These are phyloP conservation scores for Moricandia moricandioides DNA, from an alignment of 345 rosid species.

Conservation along the genomic window DNA sequence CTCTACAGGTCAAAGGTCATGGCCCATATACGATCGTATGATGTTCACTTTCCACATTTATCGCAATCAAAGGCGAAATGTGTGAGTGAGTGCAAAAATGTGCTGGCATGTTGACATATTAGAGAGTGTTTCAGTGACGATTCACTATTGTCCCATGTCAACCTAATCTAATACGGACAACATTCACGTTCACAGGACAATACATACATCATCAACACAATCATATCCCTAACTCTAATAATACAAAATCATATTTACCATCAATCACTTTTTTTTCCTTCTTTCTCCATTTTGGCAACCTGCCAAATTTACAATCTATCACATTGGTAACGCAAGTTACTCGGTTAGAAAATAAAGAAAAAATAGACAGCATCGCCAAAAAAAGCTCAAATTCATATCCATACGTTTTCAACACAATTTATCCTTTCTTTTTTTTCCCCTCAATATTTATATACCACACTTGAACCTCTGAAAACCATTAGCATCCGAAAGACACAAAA, in stretches of 20 bases:
- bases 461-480: constrained; percentile 21
- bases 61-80: not conserved
- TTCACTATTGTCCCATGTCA: not conserved
- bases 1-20: not conserved
- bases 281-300: not conserved
- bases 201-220: not conserved
- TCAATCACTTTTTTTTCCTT: not conserved
- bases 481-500: constrained; percentile 39
- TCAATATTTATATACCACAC: constrained; percentile 18
- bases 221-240: constrained; percentile 6
- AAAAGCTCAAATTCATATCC: constrained; percentile 24
- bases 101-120: constrained; percentile 14
- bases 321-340: constrained; percentile 19
- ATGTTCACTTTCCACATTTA: not conserved
- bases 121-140: not conserved
- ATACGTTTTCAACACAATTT: constrained; percentile 9
- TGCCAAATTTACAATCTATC: not conserved
- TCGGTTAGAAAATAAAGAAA: constrained; percentile 7
- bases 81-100: not conserved
- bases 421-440: not conserved
- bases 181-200: constrained; percentile 13
- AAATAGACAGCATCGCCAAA: constrained; percentile 15
- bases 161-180: constrained; percentile 16
- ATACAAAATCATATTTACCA: constrained; percentile 2
- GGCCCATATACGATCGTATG: not conserved